These are phyloP conservation scores for Mycena kentingensis DNA, from an alignment of 768 basidiomycete species.

Conservation along the genomic window DNA sequence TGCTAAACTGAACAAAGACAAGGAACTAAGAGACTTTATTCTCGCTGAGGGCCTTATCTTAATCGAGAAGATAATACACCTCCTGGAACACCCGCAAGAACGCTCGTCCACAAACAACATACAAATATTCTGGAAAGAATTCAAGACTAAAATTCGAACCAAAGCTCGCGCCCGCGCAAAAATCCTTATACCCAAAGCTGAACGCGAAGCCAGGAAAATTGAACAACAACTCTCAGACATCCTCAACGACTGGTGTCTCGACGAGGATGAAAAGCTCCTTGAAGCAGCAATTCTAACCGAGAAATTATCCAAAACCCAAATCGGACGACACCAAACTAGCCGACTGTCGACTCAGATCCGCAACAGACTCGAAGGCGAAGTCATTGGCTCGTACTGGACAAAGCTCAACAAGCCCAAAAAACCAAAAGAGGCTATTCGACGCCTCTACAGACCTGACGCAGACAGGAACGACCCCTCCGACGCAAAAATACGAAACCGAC, in stretches of 20 bases:
- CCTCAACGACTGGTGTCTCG: not conserved
- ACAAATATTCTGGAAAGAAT: constrained; percentile 1
- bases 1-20: constrained; percentile 22
- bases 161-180: constrained; percentile 3
- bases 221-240: not conserved
- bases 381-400: constrained; percentile 3
- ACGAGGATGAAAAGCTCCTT: not conserved
- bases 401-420: not conserved
- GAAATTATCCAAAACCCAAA: not conserved
- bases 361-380: constrained; percentile 3
- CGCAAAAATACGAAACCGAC: constrained; percentile 3
- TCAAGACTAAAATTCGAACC: not conserved
- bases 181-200: not conserved
- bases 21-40: constrained; percentile 9
- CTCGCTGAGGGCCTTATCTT: not conserved
- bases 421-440: not conserved
- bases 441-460: not conserved
- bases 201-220: not conserved
- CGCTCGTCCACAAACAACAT: not conserved
- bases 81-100: not conserved
- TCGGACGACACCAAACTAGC: not conserved
- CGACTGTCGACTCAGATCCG: not conserved
- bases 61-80: not conserved
- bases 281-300: not conserved
- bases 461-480: not conserved